Evolutionary conservation across 208 protist species (phyloP).

Genomic region (Leishmania tropica): DNA sequence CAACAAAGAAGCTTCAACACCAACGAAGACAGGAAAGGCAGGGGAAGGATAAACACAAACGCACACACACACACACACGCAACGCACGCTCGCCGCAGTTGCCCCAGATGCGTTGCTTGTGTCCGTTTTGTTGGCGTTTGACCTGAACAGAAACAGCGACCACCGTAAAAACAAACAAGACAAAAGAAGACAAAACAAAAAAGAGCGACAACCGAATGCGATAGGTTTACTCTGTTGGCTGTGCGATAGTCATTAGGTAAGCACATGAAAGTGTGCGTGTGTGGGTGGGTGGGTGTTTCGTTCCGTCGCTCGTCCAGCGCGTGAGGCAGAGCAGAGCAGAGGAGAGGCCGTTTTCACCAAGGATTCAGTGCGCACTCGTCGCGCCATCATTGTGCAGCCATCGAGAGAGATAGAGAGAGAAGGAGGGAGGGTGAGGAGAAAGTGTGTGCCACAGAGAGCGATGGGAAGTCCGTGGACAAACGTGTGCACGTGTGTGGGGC

Average conservation of each 20-base stretch:
- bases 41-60: not conserved
- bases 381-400: not conserved
- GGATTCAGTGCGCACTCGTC: not conserved
- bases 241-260: not conserved
- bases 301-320: not conserved
- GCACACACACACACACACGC: not conserved
- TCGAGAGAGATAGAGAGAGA: not conserved
- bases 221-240: not conserved
- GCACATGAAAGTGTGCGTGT: not conserved
- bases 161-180: too few relatives aligned
- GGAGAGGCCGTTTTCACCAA: not conserved
- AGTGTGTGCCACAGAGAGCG: not conserved
- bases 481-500: not conserved
- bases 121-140: not conserved
- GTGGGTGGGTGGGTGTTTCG: not conserved
- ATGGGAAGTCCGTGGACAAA: not conserved
- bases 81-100: not conserved
- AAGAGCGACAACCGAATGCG: not conserved
- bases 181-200: not conserved
- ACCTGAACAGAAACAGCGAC: not conserved
- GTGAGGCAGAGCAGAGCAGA: not conserved
- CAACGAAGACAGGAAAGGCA: not conserved
- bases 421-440: not conserved
- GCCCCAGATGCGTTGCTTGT: not conserved
- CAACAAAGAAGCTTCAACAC: not conserved